These are phyloP conservation scores for Nepenthes gracilis DNA, from an alignment of 148 eudicot genomes.

Conservation along the genomic window DNA sequence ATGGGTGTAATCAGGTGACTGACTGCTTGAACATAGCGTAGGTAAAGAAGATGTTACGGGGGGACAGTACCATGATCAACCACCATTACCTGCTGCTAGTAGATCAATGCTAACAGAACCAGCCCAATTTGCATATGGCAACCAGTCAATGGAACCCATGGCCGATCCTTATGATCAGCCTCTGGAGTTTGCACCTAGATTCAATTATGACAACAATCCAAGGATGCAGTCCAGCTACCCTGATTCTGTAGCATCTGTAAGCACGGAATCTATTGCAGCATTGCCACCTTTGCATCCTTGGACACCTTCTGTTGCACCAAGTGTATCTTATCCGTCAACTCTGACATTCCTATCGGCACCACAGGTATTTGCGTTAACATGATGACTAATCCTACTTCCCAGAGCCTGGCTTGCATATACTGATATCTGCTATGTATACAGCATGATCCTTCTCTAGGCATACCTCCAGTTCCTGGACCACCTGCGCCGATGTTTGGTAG, in stretches of 20 bases:
- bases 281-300: conserved; percentile 50
- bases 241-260: conserved; percentile 26
- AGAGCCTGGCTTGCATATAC: background rate
- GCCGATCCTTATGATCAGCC: conserved; percentile 57
- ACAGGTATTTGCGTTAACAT: conserved; percentile 37
- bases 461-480: conserved; percentile 51
- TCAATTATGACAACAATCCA: conserved; percentile 41
- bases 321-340: conserved; percentile 44
- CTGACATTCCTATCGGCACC: conserved; percentile 37
- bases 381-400: conserved; percentile 1
- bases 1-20: conserved; percentile 1
- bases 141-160: conserved; percentile 8
- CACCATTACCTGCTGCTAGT: conserved; percentile 26
- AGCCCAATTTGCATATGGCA: conserved; percentile 23
- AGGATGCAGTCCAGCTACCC: conserved; percentile 32
- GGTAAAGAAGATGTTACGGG: conserved; percentile 48
- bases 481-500: conserved; percentile 52
- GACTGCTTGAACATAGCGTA: conserved; percentile 25
- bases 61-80: conserved; percentile 36
- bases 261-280: conserved; percentile 23
- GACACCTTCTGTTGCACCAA: conserved; percentile 43
- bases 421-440: conserved; percentile 19
- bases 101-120: conserved; percentile 35
- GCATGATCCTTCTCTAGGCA: conserved; percentile 56
- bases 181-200: conserved; percentile 55